phyloP scores from a whole-genome alignment of 225 moss, liverwort and hornwort species.

The Antitrichia curtipendula region DNA sequence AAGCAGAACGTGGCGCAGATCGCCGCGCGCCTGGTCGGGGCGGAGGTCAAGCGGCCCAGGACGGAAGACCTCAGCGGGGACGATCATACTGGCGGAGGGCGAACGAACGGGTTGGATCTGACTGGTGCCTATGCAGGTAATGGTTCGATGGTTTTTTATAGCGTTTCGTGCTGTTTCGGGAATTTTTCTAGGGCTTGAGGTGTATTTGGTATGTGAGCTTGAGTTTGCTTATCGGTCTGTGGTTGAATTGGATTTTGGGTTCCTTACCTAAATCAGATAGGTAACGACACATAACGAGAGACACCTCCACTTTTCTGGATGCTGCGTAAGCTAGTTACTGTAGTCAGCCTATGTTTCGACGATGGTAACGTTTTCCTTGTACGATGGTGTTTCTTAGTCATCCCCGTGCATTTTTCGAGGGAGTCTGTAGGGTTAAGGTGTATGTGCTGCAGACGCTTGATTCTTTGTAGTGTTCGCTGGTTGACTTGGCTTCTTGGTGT shows the following conservation, averaged over 20 bases:
- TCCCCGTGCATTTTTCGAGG: background rate
- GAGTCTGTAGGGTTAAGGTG: background rate
- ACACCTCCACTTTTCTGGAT: background rate
- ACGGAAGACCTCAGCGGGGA: constrained; percentile 65
- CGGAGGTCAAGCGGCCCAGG: constrained; percentile 81
- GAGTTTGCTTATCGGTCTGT: background rate
- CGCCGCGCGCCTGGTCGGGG: constrained; percentile 80
- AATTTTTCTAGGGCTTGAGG: background rate
- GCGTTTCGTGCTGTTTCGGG: background rate
- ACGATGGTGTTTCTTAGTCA: too few relatives aligned
- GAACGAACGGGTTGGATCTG: constrained; percentile 55
- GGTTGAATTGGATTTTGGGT: background rate
- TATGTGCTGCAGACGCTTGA: background rate
- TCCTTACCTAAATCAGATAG: background rate
- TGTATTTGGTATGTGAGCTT: background rate
- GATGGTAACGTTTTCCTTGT: background rate
- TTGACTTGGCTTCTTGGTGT: background rate
- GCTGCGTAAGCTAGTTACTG: background rate
- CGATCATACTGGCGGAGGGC: constrained; percentile 29
- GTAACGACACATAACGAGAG: background rate
- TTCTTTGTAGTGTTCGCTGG: background rate
- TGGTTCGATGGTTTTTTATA: background rate
- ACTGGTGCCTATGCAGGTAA: constrained; percentile 63
- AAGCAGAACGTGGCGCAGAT: constrained; percentile 95
- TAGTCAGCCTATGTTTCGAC: background rate